A percentile compares a stretch with the other conserved stretches of the same genome.
phyloP scores from a whole-genome alignment of 2,329 filamentous ascomycete genomes.

The Tolypocladium guangdongense region DNA sequence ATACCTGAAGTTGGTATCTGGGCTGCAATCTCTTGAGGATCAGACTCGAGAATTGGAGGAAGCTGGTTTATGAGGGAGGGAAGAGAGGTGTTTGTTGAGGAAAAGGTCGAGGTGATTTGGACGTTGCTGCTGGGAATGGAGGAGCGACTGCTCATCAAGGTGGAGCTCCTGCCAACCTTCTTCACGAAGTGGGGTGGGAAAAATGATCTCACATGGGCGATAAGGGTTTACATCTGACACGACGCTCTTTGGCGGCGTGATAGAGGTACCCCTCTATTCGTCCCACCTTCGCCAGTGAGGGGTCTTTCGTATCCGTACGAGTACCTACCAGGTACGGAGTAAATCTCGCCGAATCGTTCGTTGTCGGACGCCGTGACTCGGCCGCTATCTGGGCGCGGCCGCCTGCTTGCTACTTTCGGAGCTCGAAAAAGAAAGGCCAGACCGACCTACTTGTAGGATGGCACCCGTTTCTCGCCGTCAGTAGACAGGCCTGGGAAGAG shows the following conservation, averaged over 20 bases:
- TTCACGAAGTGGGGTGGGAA: constrained; percentile 5
- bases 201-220: constrained; percentile 10
- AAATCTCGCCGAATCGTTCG: not conserved
- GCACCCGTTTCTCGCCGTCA: not conserved
- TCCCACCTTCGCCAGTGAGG: not conserved
- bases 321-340: too few species aligned
- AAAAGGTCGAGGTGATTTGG: not conserved
- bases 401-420: not conserved
- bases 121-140: not conserved
- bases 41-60: not conserved
- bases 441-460: too few species aligned
- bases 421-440: not conserved
- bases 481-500: not conserved
- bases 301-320: too few species aligned
- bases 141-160: not conserved
- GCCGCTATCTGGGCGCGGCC: not conserved
- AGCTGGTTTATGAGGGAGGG: not conserved
- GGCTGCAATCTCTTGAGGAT: not conserved
- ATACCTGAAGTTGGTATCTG: not conserved
- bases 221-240: constrained; percentile 3
- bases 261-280: constrained; percentile 1
- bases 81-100: constrained; percentile 1
- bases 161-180: not conserved
- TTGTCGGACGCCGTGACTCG: not conserved
- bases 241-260: not conserved